Conservation (phyloP, 1,284 basidiomycete genomes). For the Trichosporon sp. region DNA sequence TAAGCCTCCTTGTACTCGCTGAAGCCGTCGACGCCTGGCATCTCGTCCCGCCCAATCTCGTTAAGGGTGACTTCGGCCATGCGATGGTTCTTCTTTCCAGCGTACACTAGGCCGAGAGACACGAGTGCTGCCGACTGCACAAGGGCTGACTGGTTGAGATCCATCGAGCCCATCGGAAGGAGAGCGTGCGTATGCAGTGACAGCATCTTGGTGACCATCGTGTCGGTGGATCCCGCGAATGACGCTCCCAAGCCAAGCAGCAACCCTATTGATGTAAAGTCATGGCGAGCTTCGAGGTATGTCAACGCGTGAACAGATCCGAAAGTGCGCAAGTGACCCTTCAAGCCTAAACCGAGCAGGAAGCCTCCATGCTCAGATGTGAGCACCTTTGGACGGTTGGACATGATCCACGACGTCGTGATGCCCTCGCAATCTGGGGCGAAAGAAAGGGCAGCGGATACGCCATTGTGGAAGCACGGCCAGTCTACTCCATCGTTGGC, state of each 20-base stretch:
- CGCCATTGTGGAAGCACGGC: constrained; percentile 98
- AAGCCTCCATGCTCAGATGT: constrained; percentile 92
- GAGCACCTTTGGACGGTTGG: constrained; percentile 79
- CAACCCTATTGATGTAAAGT: constrained; percentile 86
- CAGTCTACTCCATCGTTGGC: constrained; percentile 70
- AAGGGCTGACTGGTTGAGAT: constrained; percentile 81
- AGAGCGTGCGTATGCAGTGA: constrained; percentile 90
- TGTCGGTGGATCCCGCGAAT: constrained; percentile 80
- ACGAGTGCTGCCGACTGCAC: constrained; percentile 86
- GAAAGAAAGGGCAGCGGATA: constrained; percentile 80
- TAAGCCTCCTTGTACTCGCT: constrained; percentile 87
- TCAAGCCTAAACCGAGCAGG: constrained; percentile 83
- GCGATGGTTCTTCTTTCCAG: constrained; percentile 76
- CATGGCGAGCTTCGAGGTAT: constrained; percentile 91
- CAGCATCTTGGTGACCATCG: constrained; percentile 80
- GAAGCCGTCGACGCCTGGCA: constrained; percentile 71
- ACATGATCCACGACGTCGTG: constrained; percentile 88
- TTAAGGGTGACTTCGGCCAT: constrained; percentile 87
- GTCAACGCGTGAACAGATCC: constrained; percentile 74
- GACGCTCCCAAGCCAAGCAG: constrained; percentile 87
- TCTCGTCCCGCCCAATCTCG: constrained; percentile 72
- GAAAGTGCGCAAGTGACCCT: constrained; percentile 81
- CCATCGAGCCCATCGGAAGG: constrained; percentile 76
- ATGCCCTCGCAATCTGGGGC: constrained; percentile 68
- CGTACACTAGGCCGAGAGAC: constrained; percentile 82